Base-by-base conservation (phyloP, 2,329 filamentous ascomycete genomes). In the Colletotrichum graminicola region DNA sequence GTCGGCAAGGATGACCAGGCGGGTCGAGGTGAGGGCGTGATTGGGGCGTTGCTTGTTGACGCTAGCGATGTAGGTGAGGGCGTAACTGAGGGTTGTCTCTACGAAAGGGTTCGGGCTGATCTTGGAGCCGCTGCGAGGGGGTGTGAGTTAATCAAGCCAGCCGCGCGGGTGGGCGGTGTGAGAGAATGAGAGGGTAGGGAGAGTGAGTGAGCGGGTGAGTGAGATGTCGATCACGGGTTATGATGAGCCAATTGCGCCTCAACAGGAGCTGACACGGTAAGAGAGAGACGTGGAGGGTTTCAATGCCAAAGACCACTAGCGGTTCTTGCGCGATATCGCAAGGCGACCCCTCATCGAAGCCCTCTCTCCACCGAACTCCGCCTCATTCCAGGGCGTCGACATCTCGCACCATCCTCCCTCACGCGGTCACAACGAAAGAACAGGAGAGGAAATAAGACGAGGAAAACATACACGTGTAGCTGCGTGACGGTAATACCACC, bases 1-100 rank as follows among this genome's bases (percentile, higher is more conserved):
- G 83, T 98, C 94, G 72, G 96, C 95, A 45, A 98, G 89, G 79
- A 99, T 95, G 73, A 93, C 94, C 80, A 98, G 89, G 18, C 90
- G 90, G 39, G 92, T 84, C 5, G 94, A 89, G 18, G 87, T 87
- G 77, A 96, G 90, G 78, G 82, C 87, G 75, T 83, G 80, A 47
- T 77, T 75, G 7, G 82, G 76, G 54, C 78, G 77, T 62, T 81
- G 79, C 73, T 76, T 73, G 75, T 82, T 77, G 74, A 84, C 73
- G 61, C 80, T 79, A 79, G 86, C 80, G 83, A 94, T 91, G 82
- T 97, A 98, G 66, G 92, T 96, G 76, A 98, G 88, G 66, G 90
- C 93, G 84, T 97, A 98, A 81, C 88, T 90, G 69, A 99, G 87
- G 1, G 96, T 93, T 14, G 94, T 97, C 84, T 98, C 94, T 74